phyloP scores from a whole-genome alignment of 768 basidiomycete species.

The Pulveroboletus frians region DNA sequence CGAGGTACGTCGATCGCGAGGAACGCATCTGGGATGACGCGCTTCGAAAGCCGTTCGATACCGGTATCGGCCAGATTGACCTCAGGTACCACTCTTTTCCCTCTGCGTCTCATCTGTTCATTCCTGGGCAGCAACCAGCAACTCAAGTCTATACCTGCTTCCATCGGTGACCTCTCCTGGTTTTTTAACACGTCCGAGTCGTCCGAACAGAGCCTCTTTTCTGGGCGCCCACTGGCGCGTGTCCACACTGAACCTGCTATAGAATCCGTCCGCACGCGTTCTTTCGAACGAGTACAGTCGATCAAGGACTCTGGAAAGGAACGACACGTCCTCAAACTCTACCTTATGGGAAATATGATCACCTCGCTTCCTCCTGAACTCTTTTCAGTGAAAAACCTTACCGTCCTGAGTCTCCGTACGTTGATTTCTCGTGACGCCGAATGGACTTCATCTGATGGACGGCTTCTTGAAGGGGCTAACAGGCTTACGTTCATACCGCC shows the following conservation, averaged over 20 bases:
- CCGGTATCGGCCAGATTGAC: constrained; percentile 45
- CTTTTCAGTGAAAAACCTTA: constrained; percentile 52
- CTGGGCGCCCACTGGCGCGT: constrained; percentile 30
- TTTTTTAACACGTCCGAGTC: constrained; percentile 41
- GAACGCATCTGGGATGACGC: constrained; percentile 46
- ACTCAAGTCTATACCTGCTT: constrained; percentile 46
- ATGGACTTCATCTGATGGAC: not conserved
- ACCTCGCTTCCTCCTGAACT: constrained; percentile 50
- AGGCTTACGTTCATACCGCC: constrained; percentile 53
- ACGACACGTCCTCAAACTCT: constrained; percentile 51
- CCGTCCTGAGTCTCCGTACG: constrained; percentile 61
- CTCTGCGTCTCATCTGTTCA: constrained; percentile 9
- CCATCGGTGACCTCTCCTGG: constrained; percentile 40
- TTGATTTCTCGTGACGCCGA: constrained; percentile 4
- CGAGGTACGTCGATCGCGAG: constrained; percentile 27
- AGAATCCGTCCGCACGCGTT: constrained; percentile 18
- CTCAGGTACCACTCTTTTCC: constrained; percentile 42
- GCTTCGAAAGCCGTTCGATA: constrained; percentile 40
- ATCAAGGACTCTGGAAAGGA: constrained; percentile 34
- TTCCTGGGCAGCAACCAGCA: constrained; percentile 30
- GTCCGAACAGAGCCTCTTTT: constrained; percentile 27
- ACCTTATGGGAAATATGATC: constrained; percentile 52
- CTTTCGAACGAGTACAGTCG: constrained; percentile 25
- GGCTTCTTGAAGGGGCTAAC: constrained; percentile 46
- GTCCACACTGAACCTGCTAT: constrained; percentile 32